Evolutionary conservation across 208 protist species (phyloP).

Genomic region (Naegleria fowleri): DNA sequence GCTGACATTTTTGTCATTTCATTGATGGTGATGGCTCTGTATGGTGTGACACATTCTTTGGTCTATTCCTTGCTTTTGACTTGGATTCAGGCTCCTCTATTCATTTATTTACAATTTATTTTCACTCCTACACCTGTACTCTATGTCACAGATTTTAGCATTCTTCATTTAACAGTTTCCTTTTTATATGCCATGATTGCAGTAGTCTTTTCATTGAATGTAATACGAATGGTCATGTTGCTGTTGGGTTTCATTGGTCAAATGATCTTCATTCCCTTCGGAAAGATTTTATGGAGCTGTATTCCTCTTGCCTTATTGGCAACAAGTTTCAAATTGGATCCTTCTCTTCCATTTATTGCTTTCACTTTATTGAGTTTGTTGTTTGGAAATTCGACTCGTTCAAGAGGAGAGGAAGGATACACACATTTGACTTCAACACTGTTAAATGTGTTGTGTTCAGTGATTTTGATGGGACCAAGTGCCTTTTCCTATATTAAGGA

Average conservation of each 20-base stretch:
- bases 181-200: neutral
- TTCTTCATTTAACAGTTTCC: neutral
- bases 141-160: neutral
- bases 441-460: neutral
- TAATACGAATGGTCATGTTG: neutral
- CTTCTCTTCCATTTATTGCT: neutral
- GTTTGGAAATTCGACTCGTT: neutral
- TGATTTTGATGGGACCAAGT: neutral
- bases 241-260: neutral
- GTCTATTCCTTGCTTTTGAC: neutral
- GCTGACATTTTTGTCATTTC: neutral
- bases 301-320: neutral
- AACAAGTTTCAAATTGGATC: neutral
- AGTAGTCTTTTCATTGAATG: neutral
- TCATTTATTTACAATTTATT: neutral
- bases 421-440: neutral
- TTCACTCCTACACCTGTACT: neutral
- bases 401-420: no score
- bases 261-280: neutral
- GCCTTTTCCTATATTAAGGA: neutral
- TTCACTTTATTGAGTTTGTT: neutral
- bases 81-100: neutral
- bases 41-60: neutral
- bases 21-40: neutral
- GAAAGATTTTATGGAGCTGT: neutral